These are phyloP conservation scores for Akanthomyces muscarius DNA, from an alignment of 2,329 filamentous ascomycete genomes.

Conservation along the genomic window DNA sequence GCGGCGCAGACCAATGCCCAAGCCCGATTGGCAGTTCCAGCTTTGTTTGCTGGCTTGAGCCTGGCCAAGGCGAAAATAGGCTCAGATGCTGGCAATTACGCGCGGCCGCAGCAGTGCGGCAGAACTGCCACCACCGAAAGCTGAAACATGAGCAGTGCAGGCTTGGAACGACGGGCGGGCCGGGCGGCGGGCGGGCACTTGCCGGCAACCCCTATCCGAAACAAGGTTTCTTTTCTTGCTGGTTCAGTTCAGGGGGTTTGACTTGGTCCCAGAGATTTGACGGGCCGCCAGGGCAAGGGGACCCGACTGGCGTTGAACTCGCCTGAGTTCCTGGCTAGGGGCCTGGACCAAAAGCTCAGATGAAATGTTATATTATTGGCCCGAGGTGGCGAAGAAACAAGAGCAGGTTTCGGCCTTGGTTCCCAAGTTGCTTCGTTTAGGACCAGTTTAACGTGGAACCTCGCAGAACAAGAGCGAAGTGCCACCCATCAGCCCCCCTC, in stretches of 20 bases:
- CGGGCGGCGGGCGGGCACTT: background rate
- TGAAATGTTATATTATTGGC: background rate
- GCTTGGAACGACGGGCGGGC: background rate
- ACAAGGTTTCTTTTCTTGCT: conserved; percentile 1
- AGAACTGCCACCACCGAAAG: background rate
- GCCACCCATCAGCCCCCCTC: background rate
- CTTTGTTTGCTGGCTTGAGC: background rate
- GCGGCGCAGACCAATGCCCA: background rate
- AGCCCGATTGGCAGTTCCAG: background rate
- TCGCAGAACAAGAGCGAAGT: background rate
- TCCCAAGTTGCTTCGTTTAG: background rate
- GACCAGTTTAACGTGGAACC: background rate
- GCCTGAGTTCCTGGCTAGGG: background rate
- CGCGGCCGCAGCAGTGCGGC: background rate
- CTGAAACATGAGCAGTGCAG: background rate
- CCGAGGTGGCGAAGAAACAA: background rate
- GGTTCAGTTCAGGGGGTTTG: background rate
- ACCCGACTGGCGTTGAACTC: background rate
- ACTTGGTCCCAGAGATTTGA: background rate
- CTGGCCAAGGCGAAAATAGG: background rate
- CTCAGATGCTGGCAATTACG: background rate
- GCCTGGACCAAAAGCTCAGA: background rate
- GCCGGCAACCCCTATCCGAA: conserved; percentile 1
- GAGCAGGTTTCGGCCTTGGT: background rate
- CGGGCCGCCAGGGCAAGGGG: background rate